Conservation (phyloP, 352 stramenopile species). For the Globisporangium paroecandrum region DNA sequence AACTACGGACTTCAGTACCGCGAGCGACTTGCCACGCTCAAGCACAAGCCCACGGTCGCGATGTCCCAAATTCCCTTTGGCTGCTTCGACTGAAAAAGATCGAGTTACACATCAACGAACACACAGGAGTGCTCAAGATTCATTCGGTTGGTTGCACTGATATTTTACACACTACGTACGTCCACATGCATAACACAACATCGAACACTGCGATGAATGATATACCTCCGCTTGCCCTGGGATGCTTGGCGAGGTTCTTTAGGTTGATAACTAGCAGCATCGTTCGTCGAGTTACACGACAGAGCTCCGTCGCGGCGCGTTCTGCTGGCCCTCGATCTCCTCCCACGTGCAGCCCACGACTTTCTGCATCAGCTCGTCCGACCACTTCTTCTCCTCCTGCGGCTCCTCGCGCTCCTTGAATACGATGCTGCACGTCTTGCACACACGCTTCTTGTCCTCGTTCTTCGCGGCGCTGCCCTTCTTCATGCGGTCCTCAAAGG, state of each 20-base stretch:
- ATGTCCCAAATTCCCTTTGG: slow-evolving; percentile 81
- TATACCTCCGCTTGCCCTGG: neutral
- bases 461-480: slow-evolving; percentile 34
- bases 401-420: slow-evolving; percentile 68
- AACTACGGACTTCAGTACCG: slow-evolving; percentile 80
- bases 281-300: slow-evolving; percentile 13
- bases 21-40: slow-evolving; percentile 65
- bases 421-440: slow-evolving; percentile 69
- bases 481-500: slow-evolving; percentile 38
- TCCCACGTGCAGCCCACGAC: slow-evolving; percentile 63
- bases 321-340: slow-evolving; percentile 43
- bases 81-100: slow-evolving; percentile 31
- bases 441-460: slow-evolving; percentile 62
- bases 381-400: slow-evolving; percentile 46
- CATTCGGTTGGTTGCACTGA: slow-evolving; percentile 2
- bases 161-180: slow-evolving; percentile 1
- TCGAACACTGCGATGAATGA: neutral
- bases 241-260: neutral
- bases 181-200: slow-evolving; percentile 4
- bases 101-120: neutral
- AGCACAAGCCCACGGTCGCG: slow-evolving; percentile 72
- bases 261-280: neutral
- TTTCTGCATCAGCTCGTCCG: slow-evolving; percentile 53
- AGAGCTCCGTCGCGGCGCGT: slow-evolving; percentile 32
- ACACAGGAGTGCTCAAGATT: neutral